Base-by-base conservation (phyloP, 2,329 filamentous ascomycete genomes). In the Daldinia sp. region DNA sequence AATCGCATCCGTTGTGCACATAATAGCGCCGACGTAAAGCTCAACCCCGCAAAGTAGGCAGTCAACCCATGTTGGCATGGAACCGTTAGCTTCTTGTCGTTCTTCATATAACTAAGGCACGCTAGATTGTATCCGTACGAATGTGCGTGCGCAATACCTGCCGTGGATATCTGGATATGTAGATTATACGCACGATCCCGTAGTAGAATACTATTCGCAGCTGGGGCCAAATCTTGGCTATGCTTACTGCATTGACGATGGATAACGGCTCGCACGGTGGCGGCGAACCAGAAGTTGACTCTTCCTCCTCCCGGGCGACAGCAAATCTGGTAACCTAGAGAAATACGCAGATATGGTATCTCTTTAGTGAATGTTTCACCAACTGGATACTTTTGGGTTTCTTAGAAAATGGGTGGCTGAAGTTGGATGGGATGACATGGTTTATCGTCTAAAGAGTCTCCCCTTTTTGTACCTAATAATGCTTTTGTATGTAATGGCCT, bases 251-350 rank as follows among this genome's bases (percentile, higher is more conserved):
- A 63, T n/a, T 55, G 55, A 56, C 50, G 59, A 60, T 47, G 39
- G 55, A 56, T 62, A 65, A 62, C 58, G 63, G 63, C 37, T 56
- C 58, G 43, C 11, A 45, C 25, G 49, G 51, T 54, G 58, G 62
- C 62, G 34, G 39, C 21, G 35, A 48, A 55, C 41, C 35, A 57
- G 48, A n/a, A 58, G 49, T 41, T 27, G 41, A 34, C 11, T 30
- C 29, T 47, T n/a, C 34, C 29, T 47, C 32, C 48, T 57, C 21
- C 37, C 37, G 29, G 47, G 23, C 25, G 27, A 27, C 17, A 50
- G 27, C 25, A 5, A 30, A 50, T 29, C n/a, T 19, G 25, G 45
- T 30, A 32, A n/a, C 5, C 39, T 43, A 3, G 37, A 41, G 17
- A 21, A 9, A 23, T n/a, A n/a, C n/a, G n/a, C n/a, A 23, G 9